Evolutionary conservation across 108 stramenopile species (phyloP).

Genomic region (Pseudonitzschia pungens): DNA sequence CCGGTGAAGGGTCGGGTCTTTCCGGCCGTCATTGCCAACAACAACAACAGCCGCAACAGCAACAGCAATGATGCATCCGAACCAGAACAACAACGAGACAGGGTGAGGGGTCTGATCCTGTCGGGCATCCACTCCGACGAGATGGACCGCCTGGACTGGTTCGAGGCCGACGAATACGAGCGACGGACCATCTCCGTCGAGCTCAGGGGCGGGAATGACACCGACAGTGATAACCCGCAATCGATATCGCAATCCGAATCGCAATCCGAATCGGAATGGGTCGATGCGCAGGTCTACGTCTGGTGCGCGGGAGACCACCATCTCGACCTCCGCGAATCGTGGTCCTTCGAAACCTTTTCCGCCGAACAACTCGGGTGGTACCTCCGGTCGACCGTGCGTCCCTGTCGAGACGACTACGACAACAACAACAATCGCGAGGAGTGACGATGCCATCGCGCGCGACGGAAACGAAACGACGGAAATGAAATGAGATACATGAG

Average conservation of each 20-base stretch:
- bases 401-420: conserved; percentile 39
- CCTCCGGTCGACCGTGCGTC: conserved; percentile 49
- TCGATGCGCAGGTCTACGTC: conserved; percentile 46
- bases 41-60: not conserved
- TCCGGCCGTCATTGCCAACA: conserved; percentile 48
- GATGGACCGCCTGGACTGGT: conserved; percentile 59
- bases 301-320: conserved; percentile 39
- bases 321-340: conserved; percentile 42
- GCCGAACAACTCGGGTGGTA: conserved; percentile 47
- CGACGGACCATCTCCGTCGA: conserved; percentile 38
- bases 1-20: conserved; percentile 56
- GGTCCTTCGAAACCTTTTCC: conserved; percentile 52
- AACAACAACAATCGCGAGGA: not conserved
- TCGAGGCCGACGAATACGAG: conserved; percentile 67
- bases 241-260: no score
- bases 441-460: no score
- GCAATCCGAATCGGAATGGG: not conserved
- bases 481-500: not conserved
- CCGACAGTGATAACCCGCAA: no score
- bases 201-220: no score
- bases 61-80: no score
- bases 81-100: not conserved
- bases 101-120: conserved; percentile 46
- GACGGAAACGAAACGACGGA: no score
- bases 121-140: conserved; percentile 41